phyloP scores from a whole-genome alignment of 164 flowering plant genomes.

The Piper longum region DNA sequence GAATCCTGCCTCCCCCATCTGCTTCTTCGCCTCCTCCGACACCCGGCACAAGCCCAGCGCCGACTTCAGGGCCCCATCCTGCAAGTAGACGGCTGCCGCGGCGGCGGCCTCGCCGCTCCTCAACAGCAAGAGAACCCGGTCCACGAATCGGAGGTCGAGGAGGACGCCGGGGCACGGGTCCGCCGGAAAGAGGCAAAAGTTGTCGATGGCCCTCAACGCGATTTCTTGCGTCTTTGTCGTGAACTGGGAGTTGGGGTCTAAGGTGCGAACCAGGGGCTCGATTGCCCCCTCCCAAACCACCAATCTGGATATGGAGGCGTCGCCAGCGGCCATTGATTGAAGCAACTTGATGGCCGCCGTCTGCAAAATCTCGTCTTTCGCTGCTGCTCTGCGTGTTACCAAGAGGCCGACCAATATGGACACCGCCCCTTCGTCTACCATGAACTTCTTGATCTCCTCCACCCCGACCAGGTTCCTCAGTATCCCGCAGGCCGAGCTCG shows the following conservation, averaged over 20 bases:
- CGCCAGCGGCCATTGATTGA: conserved; percentile 42
- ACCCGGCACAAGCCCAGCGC: conserved; percentile 33
- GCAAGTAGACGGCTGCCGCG: conserved; percentile 8
- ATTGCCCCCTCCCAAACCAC: conserved; percentile 53
- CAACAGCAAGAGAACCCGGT: conserved; percentile 36
- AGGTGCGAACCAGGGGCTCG: conserved; percentile 25
- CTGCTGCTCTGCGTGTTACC: conserved; percentile 28
- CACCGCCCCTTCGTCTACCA: conserved; percentile 68
- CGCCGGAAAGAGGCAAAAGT: conserved; percentile 34
- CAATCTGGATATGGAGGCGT: conserved; percentile 28
- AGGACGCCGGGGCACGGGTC: conserved; percentile 16
- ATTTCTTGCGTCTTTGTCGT: conserved; percentile 39
- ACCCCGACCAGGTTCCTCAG: conserved; percentile 68
- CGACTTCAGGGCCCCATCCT: conserved; percentile 57
- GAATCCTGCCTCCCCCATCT: conserved; percentile 73
- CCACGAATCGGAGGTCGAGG: conserved; percentile 37
- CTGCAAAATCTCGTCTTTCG: conserved; percentile 40
- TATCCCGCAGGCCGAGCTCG: conserved; percentile 48
- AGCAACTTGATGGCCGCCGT: conserved; percentile 49
- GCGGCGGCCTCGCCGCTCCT: conserved; percentile 37
- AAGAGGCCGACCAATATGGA: conserved; percentile 36
- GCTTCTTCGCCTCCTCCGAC: conserved; percentile 59
- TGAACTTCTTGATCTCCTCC: conserved; percentile 74
- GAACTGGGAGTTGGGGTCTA: conserved; percentile 34
- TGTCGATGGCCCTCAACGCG: conserved; percentile 40